These are phyloP conservation scores for Stentor roeselii DNA, from an alignment of 73 alveolate genomes.

Conservation along the genomic window DNA sequence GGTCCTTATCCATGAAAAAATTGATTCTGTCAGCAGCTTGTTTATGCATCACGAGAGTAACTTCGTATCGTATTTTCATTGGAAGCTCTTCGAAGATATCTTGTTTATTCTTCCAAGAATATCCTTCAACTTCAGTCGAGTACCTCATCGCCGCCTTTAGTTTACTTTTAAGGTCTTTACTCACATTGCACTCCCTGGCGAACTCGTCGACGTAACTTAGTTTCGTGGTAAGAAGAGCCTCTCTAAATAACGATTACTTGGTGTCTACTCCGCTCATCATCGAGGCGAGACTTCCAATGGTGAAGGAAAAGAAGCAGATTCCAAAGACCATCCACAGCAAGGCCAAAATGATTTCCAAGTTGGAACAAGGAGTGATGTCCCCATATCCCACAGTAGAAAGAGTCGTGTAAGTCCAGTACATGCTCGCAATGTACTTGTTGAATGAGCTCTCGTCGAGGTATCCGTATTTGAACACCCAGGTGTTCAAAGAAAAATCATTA, in stretches of 20 bases:
- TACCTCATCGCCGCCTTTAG: conserved; percentile 35
- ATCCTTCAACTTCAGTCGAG: conserved; percentile 38
- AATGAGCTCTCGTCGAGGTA: conserved; percentile 18
- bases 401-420: conserved; percentile 85
- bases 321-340: conserved; percentile 89
- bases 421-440: conserved; percentile 66
- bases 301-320: conserved; percentile 84
- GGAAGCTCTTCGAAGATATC: conserved; percentile 80
- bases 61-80: conserved; percentile 62
- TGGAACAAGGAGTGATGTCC: conserved; percentile 70
- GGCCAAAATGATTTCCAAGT: conserved; percentile 63
- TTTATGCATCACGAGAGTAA: conserved; percentile 35
- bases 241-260: conserved; percentile 24
- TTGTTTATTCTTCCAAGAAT: conserved; percentile 40
- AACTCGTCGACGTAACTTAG: conserved; percentile 35
- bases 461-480: conserved; percentile 77
- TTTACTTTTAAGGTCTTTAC: conserved; percentile 37
- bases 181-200: conserved; percentile 36
- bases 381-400: conserved; percentile 96
- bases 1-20: conserved; percentile 43
- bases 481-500: conserved; percentile 62
- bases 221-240: conserved; percentile 11
- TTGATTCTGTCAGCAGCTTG: conserved; percentile 33
- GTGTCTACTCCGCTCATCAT: conserved; percentile 73
- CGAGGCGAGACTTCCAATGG: conserved; percentile 80